Conservation (phyloP, 257 asterid genomes). For the Primulina huaijiensis region DNA sequence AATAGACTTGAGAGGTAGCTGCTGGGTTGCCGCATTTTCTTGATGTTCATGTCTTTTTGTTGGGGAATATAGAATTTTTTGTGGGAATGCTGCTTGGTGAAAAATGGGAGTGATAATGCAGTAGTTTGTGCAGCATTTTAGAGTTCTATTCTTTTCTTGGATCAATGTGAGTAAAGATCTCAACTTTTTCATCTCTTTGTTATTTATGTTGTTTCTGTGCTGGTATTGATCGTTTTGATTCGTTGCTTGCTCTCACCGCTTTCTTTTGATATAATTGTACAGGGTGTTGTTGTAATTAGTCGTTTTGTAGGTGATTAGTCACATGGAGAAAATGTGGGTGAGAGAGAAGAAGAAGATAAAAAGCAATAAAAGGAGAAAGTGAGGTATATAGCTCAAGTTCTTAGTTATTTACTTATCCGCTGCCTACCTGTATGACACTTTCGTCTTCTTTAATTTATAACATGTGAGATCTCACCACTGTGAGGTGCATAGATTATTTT, state of each 20-base stretch:
- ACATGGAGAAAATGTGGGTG: conserved; percentile 42
- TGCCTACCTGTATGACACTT: conserved; percentile 31
- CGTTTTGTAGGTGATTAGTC: conserved; percentile 35
- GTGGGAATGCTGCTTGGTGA: conserved; percentile 26
- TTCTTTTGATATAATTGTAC: conserved; percentile 25
- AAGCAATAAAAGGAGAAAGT: conserved; percentile 1
- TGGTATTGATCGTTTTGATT: conserved; percentile 24
- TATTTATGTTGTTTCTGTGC: conserved; percentile 28
- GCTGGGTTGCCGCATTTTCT: conserved; percentile 26
- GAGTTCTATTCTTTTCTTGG: conserved; percentile 39
- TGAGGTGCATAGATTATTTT: neutral
- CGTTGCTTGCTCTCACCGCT: conserved; percentile 42
- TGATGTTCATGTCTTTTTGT: conserved; percentile 19
- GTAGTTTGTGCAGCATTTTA: conserved; percentile 18
- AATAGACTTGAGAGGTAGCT: conserved; percentile 2
- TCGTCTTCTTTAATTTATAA: neutral
- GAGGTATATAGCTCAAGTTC: conserved; percentile 12
- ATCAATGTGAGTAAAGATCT: conserved; percentile 56
- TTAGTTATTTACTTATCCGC: conserved; percentile 28
- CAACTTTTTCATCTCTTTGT: conserved; percentile 24
- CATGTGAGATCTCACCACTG: neutral
- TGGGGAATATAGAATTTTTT: conserved; percentile 16
- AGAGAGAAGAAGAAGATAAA: conserved; percentile 17
- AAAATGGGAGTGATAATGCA: conserved; percentile 20
- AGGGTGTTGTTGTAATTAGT: conserved; percentile 27